Evolutionary conservation across 225 moss, liverwort and hornwort species (phyloP).

Genomic region (Physcomitrellopsis africana): DNA sequence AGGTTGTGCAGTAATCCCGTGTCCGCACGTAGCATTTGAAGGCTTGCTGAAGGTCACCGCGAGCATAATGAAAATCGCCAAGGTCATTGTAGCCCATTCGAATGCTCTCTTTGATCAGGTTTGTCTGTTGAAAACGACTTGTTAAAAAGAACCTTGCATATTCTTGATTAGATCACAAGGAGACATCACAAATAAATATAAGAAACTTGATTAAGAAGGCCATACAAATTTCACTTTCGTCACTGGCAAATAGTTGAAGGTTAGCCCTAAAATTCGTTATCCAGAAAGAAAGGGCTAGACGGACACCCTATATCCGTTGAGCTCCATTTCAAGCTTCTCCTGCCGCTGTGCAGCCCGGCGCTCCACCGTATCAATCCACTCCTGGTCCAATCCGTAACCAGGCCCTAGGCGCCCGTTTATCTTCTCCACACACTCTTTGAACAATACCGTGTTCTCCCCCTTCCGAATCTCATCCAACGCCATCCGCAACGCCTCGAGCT

Average conservation of each 20-base stretch:
- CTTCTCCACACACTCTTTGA: slow-evolving; percentile 92
- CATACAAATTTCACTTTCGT: background rate
- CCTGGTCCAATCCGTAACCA: slow-evolving; percentile 77
- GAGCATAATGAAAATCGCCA: slow-evolving; percentile 92
- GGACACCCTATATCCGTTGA: slow-evolving; percentile 89
- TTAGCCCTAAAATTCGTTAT: slow-evolving; percentile 29
- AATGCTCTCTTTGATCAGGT: slow-evolving; percentile 97
- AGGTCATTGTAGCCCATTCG: slow-evolving; percentile 99
- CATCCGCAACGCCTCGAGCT: slow-evolving; percentile 96
- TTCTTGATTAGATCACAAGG: background rate
- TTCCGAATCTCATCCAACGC: slow-evolving; percentile 90
- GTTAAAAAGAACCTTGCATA: background rate
- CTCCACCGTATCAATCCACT: slow-evolving; percentile 90
- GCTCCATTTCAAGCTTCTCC: slow-evolving; percentile 96
- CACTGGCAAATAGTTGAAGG: background rate
- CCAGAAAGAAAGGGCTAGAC: background rate
- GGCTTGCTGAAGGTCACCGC: slow-evolving; percentile 97
- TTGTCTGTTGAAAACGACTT: slow-evolving; percentile 60
- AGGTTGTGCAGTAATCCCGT: slow-evolving; percentile 97
- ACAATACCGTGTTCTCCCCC: slow-evolving; percentile 85
- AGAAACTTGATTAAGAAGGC: background rate
- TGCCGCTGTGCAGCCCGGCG: slow-evolving; percentile 84
- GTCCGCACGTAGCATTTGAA: slow-evolving; percentile 98
- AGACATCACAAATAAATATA: too few species aligned
- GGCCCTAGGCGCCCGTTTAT: slow-evolving; percentile 80